Base-by-base conservation (phyloP, 306 rosid genomes). In the Citrullus mucosospermus region DNA sequence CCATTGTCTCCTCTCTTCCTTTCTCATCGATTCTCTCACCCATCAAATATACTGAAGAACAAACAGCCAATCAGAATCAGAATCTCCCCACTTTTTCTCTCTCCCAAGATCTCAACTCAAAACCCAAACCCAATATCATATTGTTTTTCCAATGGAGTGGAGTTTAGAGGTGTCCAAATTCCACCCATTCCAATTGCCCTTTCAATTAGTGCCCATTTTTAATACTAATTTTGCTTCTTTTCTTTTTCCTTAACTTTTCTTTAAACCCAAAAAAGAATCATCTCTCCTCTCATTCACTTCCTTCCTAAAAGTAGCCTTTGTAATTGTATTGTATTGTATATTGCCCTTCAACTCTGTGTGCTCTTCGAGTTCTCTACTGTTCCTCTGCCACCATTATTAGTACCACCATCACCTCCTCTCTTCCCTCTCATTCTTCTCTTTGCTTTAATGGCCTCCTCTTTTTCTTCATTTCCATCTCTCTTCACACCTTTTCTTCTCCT, bases 341-440 rank as follows among this genome's bases (percentile, higher is more conserved):
- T 58, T 58, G 63, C 51, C 56, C 54, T 4, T 12, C 75, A 43
- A 69, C 17, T 69, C 55, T 69, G 75, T 46, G 75, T 69, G 75
- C 18, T 44, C 75, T 69, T 69, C 38, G 28, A 69, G 75, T 69
- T 69, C 48, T 8, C 16, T 44, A 69, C 75, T 69, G 75, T 69
- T 69, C 50, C 56, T 69, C 75, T 69, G 55, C 34, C 36, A 69
- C 75, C 75, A 69, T 69, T 69, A 69, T 69, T 69, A 69, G 75
- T 69, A 69, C 75, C 75, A 69, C 75, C 75, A 43, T 34, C 75
- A 39, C 53, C 74, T 65, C 12, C 39, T 65, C 71, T 34, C 71
- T 32, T 32, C 48, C 11, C n/a, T 18, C 20, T 17, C 71, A 69
- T 44, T 44, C 56, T 17, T 69, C 75, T 69, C 34, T 69, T 8